Percentiles rank a stretch among this genome's conserved stretches.
phyloP scores from a whole-genome alignment of 495 filamentous ascomycete species.

The Daldinia vernicosa region DNA sequence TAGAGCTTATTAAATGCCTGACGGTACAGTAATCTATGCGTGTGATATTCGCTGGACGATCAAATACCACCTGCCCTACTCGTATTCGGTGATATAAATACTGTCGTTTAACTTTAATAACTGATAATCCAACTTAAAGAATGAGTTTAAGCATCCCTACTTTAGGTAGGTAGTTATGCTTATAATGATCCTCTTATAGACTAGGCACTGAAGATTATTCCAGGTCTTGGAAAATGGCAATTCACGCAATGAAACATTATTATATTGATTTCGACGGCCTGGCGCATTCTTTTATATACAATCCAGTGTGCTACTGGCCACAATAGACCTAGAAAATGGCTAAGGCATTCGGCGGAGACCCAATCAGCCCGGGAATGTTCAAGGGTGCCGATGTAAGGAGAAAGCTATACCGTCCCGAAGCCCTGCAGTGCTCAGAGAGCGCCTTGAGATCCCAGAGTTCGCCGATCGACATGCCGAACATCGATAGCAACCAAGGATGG shows the following conservation, averaged over 20 bases:
- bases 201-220: not conserved
- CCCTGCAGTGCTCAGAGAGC: constrained; percentile 60
- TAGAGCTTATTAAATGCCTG: too few species aligned
- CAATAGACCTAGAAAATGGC: constrained; percentile 58
- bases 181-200: not conserved
- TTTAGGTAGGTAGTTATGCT: not conserved
- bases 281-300: not conserved
- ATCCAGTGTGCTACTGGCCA: not conserved
- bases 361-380: constrained; percentile 64
- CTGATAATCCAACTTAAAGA: too few species aligned
- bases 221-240: not conserved
- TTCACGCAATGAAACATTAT: not conserved
- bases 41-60: not conserved
- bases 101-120: too few species aligned
- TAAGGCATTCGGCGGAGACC: constrained; percentile 59
- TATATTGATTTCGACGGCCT: not conserved
- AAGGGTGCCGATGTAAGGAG: constrained; percentile 71
- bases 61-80: not conserved
- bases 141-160: too few species aligned
- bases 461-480: constrained; percentile 71
- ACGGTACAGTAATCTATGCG: not conserved
- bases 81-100: not conserved
- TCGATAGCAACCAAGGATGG: constrained; percentile 69
- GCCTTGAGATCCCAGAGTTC: constrained; percentile 70
- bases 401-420: constrained; percentile 70